Conservation (phyloP, 768 basidiomycete genomes). For the Leccinum truebloodii region DNA sequence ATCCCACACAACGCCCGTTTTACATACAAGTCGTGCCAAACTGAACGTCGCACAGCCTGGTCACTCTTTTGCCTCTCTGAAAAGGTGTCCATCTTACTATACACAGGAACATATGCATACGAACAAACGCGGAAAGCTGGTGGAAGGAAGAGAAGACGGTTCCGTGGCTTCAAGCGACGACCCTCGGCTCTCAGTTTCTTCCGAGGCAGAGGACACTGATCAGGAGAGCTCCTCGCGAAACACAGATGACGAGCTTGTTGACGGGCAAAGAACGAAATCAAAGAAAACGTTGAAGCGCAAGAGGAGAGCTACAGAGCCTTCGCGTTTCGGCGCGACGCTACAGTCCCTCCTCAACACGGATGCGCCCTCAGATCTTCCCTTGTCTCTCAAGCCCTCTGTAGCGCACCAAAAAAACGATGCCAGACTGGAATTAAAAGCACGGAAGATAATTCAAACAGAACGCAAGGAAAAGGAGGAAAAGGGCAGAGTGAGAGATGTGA, state of each 20-base stretch:
- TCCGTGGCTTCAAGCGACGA: slow-evolving; percentile 9
- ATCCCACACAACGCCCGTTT: background rate
- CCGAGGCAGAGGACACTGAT: slow-evolving; percentile 18
- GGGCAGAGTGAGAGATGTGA: slow-evolving; percentile 65
- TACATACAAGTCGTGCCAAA: background rate
- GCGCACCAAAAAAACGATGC: slow-evolving; percentile 70
- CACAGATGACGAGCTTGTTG: slow-evolving; percentile 67
- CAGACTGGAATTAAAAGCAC: slow-evolving; percentile 71
- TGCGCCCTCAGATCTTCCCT: slow-evolving; percentile 65
- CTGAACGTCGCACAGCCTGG: background rate
- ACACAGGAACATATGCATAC: slow-evolving; percentile 44
- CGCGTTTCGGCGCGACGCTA: slow-evolving; percentile 73
- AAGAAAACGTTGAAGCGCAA: slow-evolving; percentile 82
- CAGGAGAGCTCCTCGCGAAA: slow-evolving; percentile 36
- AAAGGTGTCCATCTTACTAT: background rate
- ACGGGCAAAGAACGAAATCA: slow-evolving; percentile 60
- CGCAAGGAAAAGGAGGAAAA: slow-evolving; percentile 74
- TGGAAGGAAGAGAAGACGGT: slow-evolving; percentile 21
- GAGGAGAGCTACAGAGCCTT: slow-evolving; percentile 72
- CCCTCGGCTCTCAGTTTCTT: slow-evolving; percentile 11
- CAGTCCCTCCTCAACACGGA: slow-evolving; percentile 72
- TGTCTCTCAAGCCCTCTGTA: slow-evolving; percentile 79
- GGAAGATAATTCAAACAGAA: slow-evolving; percentile 68
- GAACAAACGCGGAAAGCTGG: slow-evolving; percentile 53
- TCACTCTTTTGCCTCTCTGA: background rate